Evolutionary conservation across 306 rosid species (phyloP).

Genomic region (Styphnolobium japonicum): DNA sequence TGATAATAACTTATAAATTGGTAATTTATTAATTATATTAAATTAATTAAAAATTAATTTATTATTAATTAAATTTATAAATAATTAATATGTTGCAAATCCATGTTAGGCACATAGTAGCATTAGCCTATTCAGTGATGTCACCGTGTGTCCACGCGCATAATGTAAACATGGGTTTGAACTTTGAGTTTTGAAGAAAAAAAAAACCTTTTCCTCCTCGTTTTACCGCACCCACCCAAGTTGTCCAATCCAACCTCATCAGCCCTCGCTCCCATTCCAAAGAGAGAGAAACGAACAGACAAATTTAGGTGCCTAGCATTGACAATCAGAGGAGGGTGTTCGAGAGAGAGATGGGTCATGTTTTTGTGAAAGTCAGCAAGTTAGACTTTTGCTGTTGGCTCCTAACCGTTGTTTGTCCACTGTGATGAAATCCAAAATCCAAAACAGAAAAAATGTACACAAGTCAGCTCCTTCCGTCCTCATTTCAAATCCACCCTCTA

Average conservation of each 20-base stretch:
- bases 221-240: conserved; percentile 16
- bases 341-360: neutral
- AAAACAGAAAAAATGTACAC: neutral
- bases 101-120: too few relatives aligned
- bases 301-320: conserved; percentile 32
- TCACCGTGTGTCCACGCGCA: conserved; percentile 23
- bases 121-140: neutral
- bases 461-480: conserved; percentile 48
- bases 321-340: conserved; percentile 1
- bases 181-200: neutral
- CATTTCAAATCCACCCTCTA: conserved; percentile 15
- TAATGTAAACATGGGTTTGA: neutral
- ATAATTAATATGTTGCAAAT: neutral
- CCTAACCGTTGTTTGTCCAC: neutral
- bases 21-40: too few relatives aligned
- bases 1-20: too few relatives aligned
- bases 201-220: neutral
- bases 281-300: conserved; percentile 20
- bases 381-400: conserved; percentile 21
- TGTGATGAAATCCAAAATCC: conserved; percentile 8
- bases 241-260: neutral
- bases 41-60: too few relatives aligned
- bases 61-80: too few relatives aligned
- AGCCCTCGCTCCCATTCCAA: neutral
- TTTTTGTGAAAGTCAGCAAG: conserved; percentile 31